Conservation (phyloP, 345 rosid genomes). For the Eucalyptus erythrocorys region DNA sequence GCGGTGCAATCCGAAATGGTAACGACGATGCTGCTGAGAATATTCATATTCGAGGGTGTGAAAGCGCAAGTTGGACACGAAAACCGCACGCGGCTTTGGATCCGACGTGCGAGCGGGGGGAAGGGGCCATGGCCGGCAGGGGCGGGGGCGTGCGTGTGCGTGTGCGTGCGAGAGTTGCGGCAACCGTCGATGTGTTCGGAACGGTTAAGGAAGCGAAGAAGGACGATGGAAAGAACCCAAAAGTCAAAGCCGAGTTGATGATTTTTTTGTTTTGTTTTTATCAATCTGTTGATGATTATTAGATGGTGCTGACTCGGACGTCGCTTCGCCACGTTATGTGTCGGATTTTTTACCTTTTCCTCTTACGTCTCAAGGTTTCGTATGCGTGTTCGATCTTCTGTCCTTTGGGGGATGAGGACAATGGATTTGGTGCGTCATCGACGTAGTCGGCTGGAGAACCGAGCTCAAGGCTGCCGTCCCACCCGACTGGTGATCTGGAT, state of each 20-base stretch:
- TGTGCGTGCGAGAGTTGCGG: background rate
- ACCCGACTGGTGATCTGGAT: background rate
- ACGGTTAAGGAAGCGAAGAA: background rate
- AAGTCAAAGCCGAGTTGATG: background rate
- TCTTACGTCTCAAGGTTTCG: background rate
- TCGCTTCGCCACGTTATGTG: background rate
- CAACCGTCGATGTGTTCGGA: background rate
- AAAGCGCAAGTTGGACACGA: background rate
- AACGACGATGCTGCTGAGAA: background rate
- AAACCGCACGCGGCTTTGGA: background rate
- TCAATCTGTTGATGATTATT: rapidly evolving
- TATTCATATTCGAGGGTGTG: background rate
- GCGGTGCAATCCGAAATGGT: background rate
- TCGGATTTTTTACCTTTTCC: background rate
- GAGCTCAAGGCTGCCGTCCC: background rate
- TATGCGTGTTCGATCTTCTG: background rate
- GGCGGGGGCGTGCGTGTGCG: no score
- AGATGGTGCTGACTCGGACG: background rate
- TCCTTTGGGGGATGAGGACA: background rate
- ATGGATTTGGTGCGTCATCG: background rate
- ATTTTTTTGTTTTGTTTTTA: no score
- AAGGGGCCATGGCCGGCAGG: background rate
- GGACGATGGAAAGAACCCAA: rapidly evolving
- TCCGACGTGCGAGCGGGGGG: background rate
- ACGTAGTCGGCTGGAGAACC: background rate